phyloP scores from a whole-genome alignment of 352 stramenopile species.

The Phytophthora cactorum region DNA sequence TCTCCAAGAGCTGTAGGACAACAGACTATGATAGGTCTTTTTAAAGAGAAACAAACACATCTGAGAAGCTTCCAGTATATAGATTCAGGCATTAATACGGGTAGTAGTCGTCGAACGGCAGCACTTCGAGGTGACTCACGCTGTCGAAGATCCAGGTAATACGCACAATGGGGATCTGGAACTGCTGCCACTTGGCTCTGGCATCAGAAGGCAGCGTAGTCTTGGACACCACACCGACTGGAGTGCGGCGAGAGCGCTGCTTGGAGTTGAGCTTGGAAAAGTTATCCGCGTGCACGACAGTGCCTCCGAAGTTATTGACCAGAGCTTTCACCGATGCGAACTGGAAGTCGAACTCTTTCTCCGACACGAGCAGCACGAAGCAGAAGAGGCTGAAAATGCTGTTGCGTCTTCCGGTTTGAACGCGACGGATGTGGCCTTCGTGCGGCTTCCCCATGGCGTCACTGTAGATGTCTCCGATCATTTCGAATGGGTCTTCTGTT shows the following conservation, averaged over 20 bases:
- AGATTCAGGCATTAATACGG: conserved; percentile 60
- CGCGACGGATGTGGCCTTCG: conserved; percentile 56
- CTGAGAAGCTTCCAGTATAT: background rate
- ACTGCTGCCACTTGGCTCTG: conserved; percentile 62
- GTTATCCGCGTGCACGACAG: conserved; percentile 40
- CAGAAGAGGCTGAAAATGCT: conserved; percentile 81
- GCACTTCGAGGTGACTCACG: conserved; percentile 83
- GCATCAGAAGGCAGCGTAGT: conserved; percentile 58
- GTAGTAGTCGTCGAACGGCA: conserved; percentile 89
- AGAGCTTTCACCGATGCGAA: conserved; percentile 62
- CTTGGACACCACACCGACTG: conserved; percentile 81
- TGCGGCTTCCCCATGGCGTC: conserved; percentile 71
- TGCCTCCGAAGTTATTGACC: conserved; percentile 76
- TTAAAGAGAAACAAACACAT: conserved; percentile 15
- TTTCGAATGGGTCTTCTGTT: conserved; percentile 72
- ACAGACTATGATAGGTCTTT: conserved; percentile 1
- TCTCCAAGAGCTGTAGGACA: background rate
- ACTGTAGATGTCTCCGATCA: conserved; percentile 84
- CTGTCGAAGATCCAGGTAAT: conserved; percentile 91
- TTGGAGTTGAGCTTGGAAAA: conserved; percentile 33
- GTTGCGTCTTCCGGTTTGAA: conserved; percentile 62
- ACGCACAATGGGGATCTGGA: conserved; percentile 85
- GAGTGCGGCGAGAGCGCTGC: conserved; percentile 39
- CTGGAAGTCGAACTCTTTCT: conserved; percentile 79
- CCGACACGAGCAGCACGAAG: conserved; percentile 76